Base-by-base conservation (phyloP, 169 alveolate species). In the Cryptosporidium viatorum region DNA sequence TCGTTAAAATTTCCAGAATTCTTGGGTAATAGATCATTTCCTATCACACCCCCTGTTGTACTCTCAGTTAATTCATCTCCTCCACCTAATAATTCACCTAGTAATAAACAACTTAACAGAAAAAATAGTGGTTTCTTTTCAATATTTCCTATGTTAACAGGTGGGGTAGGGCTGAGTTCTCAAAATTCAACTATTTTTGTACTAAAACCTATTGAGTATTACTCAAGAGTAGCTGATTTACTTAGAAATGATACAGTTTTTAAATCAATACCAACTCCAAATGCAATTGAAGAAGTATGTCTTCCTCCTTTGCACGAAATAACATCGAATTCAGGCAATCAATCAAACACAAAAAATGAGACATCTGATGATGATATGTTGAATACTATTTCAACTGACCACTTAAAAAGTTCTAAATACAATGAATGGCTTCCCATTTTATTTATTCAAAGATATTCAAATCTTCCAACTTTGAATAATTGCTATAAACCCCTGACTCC, bases 181-280 rank as follows among this genome's bases (percentile, higher is more conserved):
- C 89, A 80, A 80, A 80, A 80, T n/a, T 60, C 74, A 10, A 21
- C 89, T 21, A 29, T 23, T n/a, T 80, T 43, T 48, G 18, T 21
- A 5, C n/a, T 60, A 14, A 80, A 65, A 43, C 75, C 89, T n/a
- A 65, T 60, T 23, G 89, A 80, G 14, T 80, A 80, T 23, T 65
- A 80, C 26, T 60, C 80, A 35, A 80, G 41, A 41, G 39, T 67
- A 18, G 89, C 89, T 10, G 71, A 60, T 23, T 33, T 59, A 39
- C 75, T 80, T 41, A 80, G 89, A 52, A 80, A 60, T 65, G 74
- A 80, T 41, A 37, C 29, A 8, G 89, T 80, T 7, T 80, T 80
- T 65, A 80, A 65, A n/a, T 80, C 89, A 14, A 80, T 80, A 26
- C 89, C 89, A 80, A 59, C 89, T 23, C 89, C 89, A n/a, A 80